Percentiles rank a stretch among this genome's conserved stretches.
These are phyloP conservation scores for Gillenia trifoliata DNA, from an alignment of 306 rosid genomes.

Conservation along the genomic window DNA sequence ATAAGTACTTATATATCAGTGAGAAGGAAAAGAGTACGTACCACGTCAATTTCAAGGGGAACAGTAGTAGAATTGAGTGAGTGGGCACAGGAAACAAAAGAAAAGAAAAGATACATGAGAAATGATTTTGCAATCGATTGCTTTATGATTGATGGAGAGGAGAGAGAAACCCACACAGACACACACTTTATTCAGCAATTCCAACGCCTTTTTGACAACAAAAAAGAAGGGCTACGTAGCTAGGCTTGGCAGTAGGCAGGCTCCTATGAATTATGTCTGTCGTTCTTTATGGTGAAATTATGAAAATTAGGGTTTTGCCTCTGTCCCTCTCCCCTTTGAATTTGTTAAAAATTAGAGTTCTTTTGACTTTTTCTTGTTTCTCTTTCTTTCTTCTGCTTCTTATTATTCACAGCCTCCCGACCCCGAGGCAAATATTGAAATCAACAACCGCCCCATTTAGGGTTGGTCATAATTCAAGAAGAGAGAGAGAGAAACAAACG, in stretches of 20 bases:
- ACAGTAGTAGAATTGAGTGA: background rate
- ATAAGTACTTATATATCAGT: too few relatives aligned
- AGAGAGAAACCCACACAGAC: constrained; percentile 11
- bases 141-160: constrained; percentile 57
- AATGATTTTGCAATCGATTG: constrained; percentile 79
- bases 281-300: constrained; percentile 19
- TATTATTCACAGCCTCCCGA: background rate
- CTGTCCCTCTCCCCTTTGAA: background rate
- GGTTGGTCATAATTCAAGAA: background rate
- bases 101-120: constrained; percentile 29
- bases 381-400: background rate
- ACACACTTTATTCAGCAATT: constrained; percentile 17
- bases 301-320: background rate
- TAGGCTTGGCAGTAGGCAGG: constrained; percentile 10
- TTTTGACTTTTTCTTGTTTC: constrained; percentile 13
- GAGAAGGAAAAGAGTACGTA: too few relatives aligned
- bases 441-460: background rate
- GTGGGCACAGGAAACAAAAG: background rate
- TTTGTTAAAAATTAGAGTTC: constrained; percentile 16
- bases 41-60: constrained; percentile 29
- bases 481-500: background rate
- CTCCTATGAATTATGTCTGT: background rate
- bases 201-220: constrained; percentile 43
- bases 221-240: constrained; percentile 6
- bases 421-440: constrained; percentile 6